Base-by-base conservation (phyloP, 257 asterid genomes). In the Scutellaria galericulata region DNA sequence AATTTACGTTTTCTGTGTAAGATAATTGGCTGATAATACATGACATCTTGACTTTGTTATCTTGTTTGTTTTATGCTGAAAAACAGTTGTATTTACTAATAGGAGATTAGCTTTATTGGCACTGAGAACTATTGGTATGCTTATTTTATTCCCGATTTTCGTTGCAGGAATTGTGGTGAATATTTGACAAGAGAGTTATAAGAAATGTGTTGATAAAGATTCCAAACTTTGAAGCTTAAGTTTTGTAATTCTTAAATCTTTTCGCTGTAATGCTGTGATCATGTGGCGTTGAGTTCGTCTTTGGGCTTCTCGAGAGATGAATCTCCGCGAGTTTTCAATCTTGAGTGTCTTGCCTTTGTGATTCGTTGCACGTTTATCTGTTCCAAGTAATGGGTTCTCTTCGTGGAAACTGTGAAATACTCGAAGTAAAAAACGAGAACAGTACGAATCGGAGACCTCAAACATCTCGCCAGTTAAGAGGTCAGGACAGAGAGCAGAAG, bases 351-450 rank as follows among this genome's bases (percentile, higher is more conserved):
- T 57, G 48, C 13, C 2, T 24, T 20, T 58, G 44, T 31, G 71
- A 64, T 73, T 54, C 57, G 31, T 56, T 46, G 1, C 53, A 44
- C 45, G 13, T 11, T 6, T 27, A 64, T 50, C 24, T 42, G 31
- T 55, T 51, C 48, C 22, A 11, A 72, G 50, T 20, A 22, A 94
- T 94, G 98, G 93, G 88, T 75, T 82, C 86, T 77, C 77, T 76
- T 77, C 79, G 80, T 39, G 79, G 84, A 39, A 83, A 72, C 75
- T 85, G 90, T 80, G 98, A 93, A 77, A 89, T 93, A 80, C 75
- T 86, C 7, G 97, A 90, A 82, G 79, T 61, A 31, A 81, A 79
- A 45, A 93, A 89, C 50, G 81, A 66, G 65, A 77, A 47, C 6
- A 71, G 69, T 45, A 53, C 80, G 50, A 13, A 27, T 44, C 79